Conservation (phyloP, 257 asterid genomes). For the Cinchona pubescens region DNA sequence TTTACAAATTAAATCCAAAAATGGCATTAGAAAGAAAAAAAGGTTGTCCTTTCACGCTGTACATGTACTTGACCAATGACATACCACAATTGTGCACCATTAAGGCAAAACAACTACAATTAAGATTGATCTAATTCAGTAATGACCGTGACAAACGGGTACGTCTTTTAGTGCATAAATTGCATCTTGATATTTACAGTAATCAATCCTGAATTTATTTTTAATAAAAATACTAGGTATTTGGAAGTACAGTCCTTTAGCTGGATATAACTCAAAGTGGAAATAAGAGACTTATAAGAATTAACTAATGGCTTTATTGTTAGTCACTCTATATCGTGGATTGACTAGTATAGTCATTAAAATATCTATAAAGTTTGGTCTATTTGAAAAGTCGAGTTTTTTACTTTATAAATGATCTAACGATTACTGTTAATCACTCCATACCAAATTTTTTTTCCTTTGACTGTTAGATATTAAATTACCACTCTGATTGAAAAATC, state of each 20-base stretch:
- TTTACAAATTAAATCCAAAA: not conserved
- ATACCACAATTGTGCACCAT: not conserved
- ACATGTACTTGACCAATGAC: not conserved
- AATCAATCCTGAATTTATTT: not conserved
- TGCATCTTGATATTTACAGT: not conserved
- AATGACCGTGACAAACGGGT: not conserved
- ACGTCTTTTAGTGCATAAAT: not conserved
- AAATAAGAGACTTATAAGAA: too few species aligned
- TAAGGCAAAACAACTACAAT: not conserved
- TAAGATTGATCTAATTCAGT: not conserved
- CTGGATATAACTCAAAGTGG: not conserved
- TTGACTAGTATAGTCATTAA: too few species aligned
- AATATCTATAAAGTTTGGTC: too few species aligned
- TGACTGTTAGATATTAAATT: too few species aligned
- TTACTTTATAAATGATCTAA: too few species aligned
- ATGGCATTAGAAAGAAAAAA: not conserved
- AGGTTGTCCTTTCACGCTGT: not conserved
- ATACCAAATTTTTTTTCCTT: too few species aligned
- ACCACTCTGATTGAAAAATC: too few species aligned
- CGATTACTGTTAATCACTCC: too few species aligned
- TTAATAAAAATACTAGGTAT: not conserved
- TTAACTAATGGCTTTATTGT: too few species aligned
- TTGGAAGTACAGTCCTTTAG: not conserved
- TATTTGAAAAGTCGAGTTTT: too few species aligned
- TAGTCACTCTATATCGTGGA: too few species aligned